Conservation (phyloP, 768 basidiomycete genomes). For the Suillus ampliporus region DNA sequence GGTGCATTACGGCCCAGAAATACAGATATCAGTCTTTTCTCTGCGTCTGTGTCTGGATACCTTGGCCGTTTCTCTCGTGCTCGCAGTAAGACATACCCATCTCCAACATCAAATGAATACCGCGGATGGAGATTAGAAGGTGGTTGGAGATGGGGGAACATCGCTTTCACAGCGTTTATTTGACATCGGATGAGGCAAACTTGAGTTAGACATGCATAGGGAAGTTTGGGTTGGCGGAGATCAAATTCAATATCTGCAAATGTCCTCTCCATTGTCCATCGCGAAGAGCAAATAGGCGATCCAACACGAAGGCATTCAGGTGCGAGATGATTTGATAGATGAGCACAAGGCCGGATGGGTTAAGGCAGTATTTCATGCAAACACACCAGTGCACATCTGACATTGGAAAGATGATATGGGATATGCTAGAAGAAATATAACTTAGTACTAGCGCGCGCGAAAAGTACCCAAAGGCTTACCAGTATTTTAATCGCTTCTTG, state of each 20-base stretch:
- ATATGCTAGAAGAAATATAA: not conserved
- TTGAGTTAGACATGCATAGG: slow-evolving; percentile 33
- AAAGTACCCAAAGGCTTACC: too few relatives aligned
- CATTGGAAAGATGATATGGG: not conserved
- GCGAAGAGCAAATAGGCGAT: slow-evolving; percentile 27
- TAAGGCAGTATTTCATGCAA: slow-evolving; percentile 15
- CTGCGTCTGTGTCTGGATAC: slow-evolving; percentile 9
- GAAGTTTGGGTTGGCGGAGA: slow-evolving; percentile 28
- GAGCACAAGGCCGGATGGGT: slow-evolving; percentile 24
- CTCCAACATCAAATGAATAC: slow-evolving; percentile 18
- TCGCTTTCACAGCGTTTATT: slow-evolving; percentile 20
- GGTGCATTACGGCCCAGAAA: too few relatives aligned
- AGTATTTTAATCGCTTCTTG: too few relatives aligned
- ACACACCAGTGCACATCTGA: not conserved
- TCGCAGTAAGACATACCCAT: slow-evolving; percentile 20
- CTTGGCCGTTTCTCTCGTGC: slow-evolving; percentile 6
- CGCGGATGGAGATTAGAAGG: slow-evolving; percentile 10
- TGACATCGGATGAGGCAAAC: slow-evolving; percentile 25
- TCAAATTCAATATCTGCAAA: slow-evolving; percentile 35
- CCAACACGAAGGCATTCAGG: slow-evolving; percentile 29
- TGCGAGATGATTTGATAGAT: slow-evolving; percentile 30
- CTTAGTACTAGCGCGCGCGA: not conserved
- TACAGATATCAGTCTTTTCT: not conserved
- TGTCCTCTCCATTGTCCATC: slow-evolving; percentile 37
- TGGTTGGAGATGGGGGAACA: slow-evolving; percentile 18